Percentiles rank a stretch among this genome's conserved stretches.
Conservation (phyloP, 495 filamentous ascomycete genomes). For the Xanthoparmelia taractica region DNA sequence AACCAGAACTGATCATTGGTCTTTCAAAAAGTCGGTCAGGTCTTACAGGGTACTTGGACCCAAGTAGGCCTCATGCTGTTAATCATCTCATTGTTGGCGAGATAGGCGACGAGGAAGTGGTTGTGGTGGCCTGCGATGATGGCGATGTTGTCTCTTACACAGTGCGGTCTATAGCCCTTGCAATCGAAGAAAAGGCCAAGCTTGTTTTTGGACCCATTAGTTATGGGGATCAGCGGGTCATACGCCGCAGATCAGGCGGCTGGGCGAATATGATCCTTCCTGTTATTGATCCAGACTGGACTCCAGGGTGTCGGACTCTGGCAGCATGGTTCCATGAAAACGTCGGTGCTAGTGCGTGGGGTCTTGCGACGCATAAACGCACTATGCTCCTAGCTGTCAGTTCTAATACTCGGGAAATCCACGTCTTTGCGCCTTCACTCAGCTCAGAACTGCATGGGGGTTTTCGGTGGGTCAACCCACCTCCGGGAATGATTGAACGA, state of each 20-base stretch:
- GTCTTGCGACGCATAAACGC: constrained; percentile 72
- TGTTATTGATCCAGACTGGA: neutral
- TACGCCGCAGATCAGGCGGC: neutral
- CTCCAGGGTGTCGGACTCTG: constrained; percentile 22
- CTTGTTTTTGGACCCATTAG: neutral
- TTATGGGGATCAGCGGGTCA: neutral
- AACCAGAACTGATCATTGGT: constrained; percentile 57
- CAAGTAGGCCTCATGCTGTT: constrained; percentile 55
- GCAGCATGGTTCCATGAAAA: constrained; percentile 64
- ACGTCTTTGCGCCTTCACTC: constrained; percentile 68
- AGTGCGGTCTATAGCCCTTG: constrained; percentile 48
- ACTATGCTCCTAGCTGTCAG: constrained; percentile 74
- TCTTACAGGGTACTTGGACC: constrained; percentile 51
- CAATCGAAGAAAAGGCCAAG: constrained; percentile 18
- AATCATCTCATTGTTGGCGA: constrained; percentile 74
- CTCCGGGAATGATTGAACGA: constrained; percentile 21
- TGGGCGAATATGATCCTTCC: neutral
- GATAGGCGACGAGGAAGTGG: constrained; percentile 71
- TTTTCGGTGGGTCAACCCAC: constrained; percentile 19
- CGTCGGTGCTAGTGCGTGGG: constrained; percentile 78
- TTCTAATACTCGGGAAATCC: constrained; percentile 61
- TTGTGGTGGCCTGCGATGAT: constrained; percentile 73
- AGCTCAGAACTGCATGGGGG: neutral
- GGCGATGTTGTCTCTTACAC: constrained; percentile 83
- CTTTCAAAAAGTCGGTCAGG: constrained; percentile 46